Conservation (phyloP, 1,284 basidiomycete genomes). For the Coniferiporia sulphurascens region DNA sequence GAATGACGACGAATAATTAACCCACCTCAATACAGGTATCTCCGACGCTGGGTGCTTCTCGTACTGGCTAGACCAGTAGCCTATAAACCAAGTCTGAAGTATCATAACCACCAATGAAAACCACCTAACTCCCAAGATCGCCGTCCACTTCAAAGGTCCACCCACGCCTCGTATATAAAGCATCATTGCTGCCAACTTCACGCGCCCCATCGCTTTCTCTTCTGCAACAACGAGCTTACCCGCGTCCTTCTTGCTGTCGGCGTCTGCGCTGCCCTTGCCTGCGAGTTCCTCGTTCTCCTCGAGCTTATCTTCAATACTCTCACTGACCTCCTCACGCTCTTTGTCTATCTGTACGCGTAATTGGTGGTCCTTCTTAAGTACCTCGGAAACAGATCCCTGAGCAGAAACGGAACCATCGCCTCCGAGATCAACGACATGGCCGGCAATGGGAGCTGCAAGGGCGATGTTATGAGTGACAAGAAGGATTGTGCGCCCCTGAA, state of each 20-base stretch:
- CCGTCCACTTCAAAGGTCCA: conserved; percentile 16
- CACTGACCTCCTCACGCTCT: conserved; percentile 13
- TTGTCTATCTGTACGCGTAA: conserved; percentile 21
- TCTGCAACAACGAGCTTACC: conserved; percentile 36
- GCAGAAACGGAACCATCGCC: conserved; percentile 25
- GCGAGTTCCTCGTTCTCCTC: background rate
- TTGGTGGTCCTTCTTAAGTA: conserved; percentile 24
- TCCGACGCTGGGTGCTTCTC: conserved; percentile 27
- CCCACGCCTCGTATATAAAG: conserved; percentile 17
- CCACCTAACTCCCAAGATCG: background rate
- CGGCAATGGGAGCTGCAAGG: conserved; percentile 36
- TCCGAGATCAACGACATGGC: conserved; percentile 35
- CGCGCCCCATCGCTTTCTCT: conserved; percentile 38
- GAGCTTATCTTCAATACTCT: conserved; percentile 16
- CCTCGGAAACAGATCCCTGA: conserved; percentile 22
- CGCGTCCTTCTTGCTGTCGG: conserved; percentile 17
- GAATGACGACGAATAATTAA: conserved; percentile 24
- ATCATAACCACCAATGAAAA: background rate
- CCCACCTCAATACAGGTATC: conserved; percentile 38
- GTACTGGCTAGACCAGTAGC: conserved; percentile 36
- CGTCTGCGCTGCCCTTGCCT: conserved; percentile 1
- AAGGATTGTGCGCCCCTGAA: conserved; percentile 38
- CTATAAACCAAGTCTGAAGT: conserved; percentile 33
- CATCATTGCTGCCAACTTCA: conserved; percentile 27
- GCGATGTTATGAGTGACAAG: conserved; percentile 42